Conservation (phyloP, 2,329 filamentous ascomycete species). For the Rutstroemia sp. region DNA sequence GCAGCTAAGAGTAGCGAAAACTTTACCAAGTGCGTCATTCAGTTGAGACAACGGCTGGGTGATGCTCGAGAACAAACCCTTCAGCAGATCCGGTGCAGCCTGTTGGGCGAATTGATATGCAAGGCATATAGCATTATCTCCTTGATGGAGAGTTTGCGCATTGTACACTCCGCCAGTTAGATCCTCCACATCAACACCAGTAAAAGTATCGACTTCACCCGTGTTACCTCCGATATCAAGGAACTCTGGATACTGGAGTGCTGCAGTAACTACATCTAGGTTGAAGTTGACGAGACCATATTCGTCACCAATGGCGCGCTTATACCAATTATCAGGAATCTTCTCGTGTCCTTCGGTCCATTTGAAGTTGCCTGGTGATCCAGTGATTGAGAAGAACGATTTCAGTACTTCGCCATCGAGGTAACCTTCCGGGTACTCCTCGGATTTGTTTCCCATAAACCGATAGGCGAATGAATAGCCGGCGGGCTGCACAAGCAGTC, state of each 20-base stretch:
- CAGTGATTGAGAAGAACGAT: conserved; percentile 17
- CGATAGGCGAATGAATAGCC: conserved; percentile 26
- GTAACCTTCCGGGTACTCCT: conserved; percentile 23
- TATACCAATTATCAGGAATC: conserved; percentile 21
- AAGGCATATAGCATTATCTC: conserved; percentile 42
- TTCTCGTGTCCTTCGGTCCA: conserved; percentile 15
- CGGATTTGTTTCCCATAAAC: conserved; percentile 29
- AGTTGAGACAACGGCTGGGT: conserved; percentile 28
- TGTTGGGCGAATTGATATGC: conserved; percentile 33
- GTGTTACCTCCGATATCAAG: conserved; percentile 45
- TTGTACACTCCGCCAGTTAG: conserved; percentile 40
- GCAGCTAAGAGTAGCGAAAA: not conserved
- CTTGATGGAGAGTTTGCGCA: conserved; percentile 34
- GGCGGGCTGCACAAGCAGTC: conserved; percentile 30
- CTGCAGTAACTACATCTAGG: conserved; percentile 33
- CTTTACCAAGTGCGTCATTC: not conserved
- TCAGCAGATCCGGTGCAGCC: conserved; percentile 35
- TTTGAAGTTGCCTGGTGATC: conserved; percentile 13
- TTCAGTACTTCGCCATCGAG: conserved; percentile 23
- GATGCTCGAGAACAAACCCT: conserved; percentile 28
- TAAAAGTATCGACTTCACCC: conserved; percentile 43
- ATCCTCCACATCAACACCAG: conserved; percentile 37
- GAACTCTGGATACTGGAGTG: conserved; percentile 35
- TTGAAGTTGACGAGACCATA: conserved; percentile 34
- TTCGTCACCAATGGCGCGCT: conserved; percentile 15